Base-by-base conservation (phyloP, 2,329 filamentous ascomycete species). In the Cercospora canescens region DNA sequence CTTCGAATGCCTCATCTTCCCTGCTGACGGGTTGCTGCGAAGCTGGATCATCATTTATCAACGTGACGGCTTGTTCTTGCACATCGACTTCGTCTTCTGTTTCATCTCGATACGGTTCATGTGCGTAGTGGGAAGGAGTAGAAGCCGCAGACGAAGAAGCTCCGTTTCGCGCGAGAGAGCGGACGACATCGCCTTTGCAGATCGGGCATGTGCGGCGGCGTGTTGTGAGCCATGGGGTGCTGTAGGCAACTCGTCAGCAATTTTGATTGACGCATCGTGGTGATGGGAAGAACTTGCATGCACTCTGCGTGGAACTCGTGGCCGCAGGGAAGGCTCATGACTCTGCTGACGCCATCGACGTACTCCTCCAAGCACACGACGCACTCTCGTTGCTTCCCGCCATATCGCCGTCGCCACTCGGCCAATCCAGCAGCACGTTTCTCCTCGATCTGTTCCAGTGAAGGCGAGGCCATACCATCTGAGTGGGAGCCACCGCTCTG, bases 351-450 rank as follows among this genome's bases (percentile, higher is more conserved):
- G 41, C 95, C 95, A 78, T 97, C 94, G 24, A 97, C 85, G 75
- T 98, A 99, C 77, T 99, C 95, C 76, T 99, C 95, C 35, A 99
- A 82, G 74, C 95, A 99, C 2, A 99, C 94, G 12, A 97, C 94
- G 76, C 95, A 99, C 78, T 99, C 95, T 8, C 93, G 88, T 77
- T 90, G 88, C 68, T 87, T 84, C 37, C 87, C 86, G 21, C 85
- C 86, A 72, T 89, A 90, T 56, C 85, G 83, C 60, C 86, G 82
- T 63, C 86, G 81, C 82, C 85, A 84, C 65, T 82, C 81, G 3
- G 82, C 81, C 6, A 85, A 72, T 11, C 82, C 82, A 8, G 79
- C 78, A 48, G 82, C 81, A n/a, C 80, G 79, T 70, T 87, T 87
- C 71, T 87, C 86, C 69, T 83, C 79, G 58, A 82, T 79, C 12